phyloP scores from a whole-genome alignment of 1,284 basidiomycete species.

The Ceratobasidium sp. region DNA sequence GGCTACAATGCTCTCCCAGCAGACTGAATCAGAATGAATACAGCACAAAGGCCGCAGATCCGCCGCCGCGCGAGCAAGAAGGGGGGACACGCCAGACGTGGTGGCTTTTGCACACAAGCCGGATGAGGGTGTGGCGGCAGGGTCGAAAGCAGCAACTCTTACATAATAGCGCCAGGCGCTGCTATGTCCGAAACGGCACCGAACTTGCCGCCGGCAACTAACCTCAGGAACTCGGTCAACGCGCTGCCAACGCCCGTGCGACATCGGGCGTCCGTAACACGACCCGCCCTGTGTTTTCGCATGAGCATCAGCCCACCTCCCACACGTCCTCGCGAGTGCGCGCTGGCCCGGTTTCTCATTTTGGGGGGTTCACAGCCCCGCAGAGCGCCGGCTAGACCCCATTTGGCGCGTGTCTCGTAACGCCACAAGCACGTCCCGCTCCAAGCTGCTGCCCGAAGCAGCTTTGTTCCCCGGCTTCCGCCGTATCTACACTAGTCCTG shows the following conservation, averaged over 20 bases:
- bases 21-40: too few relatives aligned
- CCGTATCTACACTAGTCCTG: constrained; percentile 1
- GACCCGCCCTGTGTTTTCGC: background rate
- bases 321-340: too few relatives aligned
- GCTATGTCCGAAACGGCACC: constrained; percentile 10
- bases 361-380: constrained; percentile 14
- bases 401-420: constrained; percentile 15
- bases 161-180: background rate
- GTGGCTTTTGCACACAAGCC: background rate
- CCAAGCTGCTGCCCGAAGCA: constrained; percentile 3
- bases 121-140: background rate
- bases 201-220: background rate
- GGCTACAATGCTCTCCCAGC: too few relatives aligned
- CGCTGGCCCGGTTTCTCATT: background rate
- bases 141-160: background rate
- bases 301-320: too few relatives aligned
- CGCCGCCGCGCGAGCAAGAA: too few relatives aligned
- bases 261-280: background rate
- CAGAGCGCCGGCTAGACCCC: background rate
- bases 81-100: too few relatives aligned
- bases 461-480: constrained; percentile 15
- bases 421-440: background rate
- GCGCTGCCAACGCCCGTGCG: too few relatives aligned
- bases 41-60: too few relatives aligned
- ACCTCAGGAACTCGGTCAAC: background rate